phyloP scores from a whole-genome alignment of 129 eudicot genomes.

The Tanacetum coccineum region DNA sequence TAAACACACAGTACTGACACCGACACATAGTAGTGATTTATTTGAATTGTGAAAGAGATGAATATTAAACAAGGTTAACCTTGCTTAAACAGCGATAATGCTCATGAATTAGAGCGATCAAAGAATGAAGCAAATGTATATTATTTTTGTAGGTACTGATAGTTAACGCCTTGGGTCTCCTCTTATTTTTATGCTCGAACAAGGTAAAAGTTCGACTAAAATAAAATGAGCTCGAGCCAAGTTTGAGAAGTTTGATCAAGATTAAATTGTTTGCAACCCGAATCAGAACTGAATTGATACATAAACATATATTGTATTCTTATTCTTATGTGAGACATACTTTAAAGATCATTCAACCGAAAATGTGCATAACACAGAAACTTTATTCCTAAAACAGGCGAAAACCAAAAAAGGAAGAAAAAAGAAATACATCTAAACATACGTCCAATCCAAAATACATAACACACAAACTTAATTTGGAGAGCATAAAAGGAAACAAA shows the following conservation, averaged over 20 bases:
- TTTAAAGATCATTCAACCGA: too few species aligned
- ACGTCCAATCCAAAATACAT: neutral
- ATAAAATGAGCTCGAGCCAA: too few species aligned
- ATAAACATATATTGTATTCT: too few species aligned
- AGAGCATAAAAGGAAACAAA: neutral
- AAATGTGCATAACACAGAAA: too few species aligned
- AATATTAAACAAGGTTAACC: neutral
- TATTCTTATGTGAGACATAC: neutral
- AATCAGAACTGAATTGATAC: too few species aligned
- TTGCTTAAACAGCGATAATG: neutral
- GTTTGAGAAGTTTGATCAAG: too few species aligned
- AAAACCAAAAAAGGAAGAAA: too few species aligned
- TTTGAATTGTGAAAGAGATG: neutral
- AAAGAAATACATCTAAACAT: neutral
- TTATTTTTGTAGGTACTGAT: neutral
- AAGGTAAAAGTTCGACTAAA: too few species aligned
- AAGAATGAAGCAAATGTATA: slow-evolving; percentile 1
- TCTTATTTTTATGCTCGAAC: neutral
- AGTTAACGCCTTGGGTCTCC: neutral
- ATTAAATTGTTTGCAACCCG: too few species aligned
- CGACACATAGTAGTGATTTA: neutral
- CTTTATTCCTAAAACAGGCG: too few species aligned
- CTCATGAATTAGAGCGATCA: too few species aligned
- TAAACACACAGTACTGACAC: neutral
- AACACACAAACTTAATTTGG: neutral